phyloP scores from a whole-genome alignment of 73 alveolate species.

The Paramecium octaurelia region DNA sequence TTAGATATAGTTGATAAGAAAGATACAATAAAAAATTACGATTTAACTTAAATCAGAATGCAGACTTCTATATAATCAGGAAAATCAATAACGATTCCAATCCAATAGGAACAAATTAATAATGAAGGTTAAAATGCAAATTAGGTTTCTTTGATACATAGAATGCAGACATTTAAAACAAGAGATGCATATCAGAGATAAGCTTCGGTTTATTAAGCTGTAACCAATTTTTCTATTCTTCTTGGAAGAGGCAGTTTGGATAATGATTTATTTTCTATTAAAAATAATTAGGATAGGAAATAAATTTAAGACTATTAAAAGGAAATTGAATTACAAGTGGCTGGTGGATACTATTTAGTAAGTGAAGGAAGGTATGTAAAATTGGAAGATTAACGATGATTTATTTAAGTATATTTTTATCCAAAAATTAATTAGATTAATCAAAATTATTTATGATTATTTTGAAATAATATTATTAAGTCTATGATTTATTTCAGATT shows the following conservation, averaged over 20 bases:
- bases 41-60: background rate
- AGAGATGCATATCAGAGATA: background rate
- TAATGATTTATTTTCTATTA: background rate
- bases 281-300: background rate
- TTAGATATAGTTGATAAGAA: background rate
- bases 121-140: background rate
- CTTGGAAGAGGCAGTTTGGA: conserved; percentile 17
- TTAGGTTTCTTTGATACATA: background rate
- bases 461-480: background rate
- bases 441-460: background rate
- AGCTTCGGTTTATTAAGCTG: background rate
- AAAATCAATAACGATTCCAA: background rate
- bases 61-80: background rate
- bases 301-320: background rate
- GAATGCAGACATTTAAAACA: background rate
- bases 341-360: background rate
- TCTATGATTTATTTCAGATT: background rate
- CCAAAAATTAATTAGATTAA: background rate
- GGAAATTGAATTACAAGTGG: background rate
- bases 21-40: background rate
- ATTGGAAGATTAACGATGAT: background rate
- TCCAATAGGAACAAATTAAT: background rate
- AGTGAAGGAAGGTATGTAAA: conserved; percentile 39
- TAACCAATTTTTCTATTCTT: background rate
- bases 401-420: background rate